Evolutionary conservation across 306 rosid genomes (phyloP).

Genomic region (Acmispon strigosus): DNA sequence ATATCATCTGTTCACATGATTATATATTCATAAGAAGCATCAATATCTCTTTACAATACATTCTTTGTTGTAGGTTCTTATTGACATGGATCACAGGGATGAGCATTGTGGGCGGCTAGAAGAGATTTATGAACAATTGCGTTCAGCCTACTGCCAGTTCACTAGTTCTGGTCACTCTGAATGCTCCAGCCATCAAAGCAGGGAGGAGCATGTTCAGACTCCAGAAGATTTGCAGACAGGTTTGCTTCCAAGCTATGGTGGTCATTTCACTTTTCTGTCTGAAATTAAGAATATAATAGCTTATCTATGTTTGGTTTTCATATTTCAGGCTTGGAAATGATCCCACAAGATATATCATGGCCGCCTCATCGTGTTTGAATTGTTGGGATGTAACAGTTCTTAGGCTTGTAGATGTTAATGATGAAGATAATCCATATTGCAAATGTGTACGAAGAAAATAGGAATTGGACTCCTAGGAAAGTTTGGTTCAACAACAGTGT

Average conservation of each 20-base stretch:
- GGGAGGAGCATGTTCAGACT: constrained; percentile 6
- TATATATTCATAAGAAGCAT: no score
- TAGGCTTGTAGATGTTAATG: neutral
- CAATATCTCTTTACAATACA: neutral
- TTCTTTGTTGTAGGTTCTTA: constrained; percentile 44
- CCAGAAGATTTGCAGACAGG: constrained; percentile 40
- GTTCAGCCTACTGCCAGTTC: constrained; percentile 56
- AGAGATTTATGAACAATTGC: constrained; percentile 49
- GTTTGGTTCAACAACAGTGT: neutral
- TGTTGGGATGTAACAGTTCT: neutral
- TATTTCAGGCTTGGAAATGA: constrained; percentile 33
- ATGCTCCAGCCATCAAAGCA: constrained; percentile 17
- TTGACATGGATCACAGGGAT: constrained; percentile 80
- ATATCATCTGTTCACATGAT: no score
- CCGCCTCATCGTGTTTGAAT: constrained; percentile 4
- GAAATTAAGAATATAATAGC: constrained; percentile 13
- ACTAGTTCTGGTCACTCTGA: constrained; percentile 21
- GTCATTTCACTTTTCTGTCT: constrained; percentile 14
- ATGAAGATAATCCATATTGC: neutral
- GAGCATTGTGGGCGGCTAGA: constrained; percentile 50
- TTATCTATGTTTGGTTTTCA: constrained; percentile 23
- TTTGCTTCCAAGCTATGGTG: constrained; percentile 41
- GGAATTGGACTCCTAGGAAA: neutral
- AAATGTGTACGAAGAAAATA: neutral
- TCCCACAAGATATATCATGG: constrained; percentile 23